Percentiles rank a stretch among this genome's conserved stretches.
Evolutionary conservation across 352 stramenopile species (phyloP).

Genomic region (Thraustochytrium striatum): DNA sequence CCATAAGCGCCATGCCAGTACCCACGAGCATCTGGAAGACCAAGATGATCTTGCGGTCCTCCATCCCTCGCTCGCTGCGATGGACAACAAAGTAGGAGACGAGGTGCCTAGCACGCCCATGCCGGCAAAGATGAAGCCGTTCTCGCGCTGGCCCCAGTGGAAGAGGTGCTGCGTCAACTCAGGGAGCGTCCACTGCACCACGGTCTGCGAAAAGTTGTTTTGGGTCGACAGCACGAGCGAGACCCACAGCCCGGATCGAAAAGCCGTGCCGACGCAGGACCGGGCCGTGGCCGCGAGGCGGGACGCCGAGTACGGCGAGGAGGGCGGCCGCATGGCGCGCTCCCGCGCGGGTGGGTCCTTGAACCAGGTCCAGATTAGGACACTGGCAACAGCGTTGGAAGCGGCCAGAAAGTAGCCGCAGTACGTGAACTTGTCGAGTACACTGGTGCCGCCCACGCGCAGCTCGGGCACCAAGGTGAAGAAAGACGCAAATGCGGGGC

Average conservation of each 20-base stretch:
- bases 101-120: not conserved
- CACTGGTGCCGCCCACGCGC: not conserved
- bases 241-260: not conserved
- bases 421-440: slow-evolving; percentile 1
- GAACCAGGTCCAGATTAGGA: too few relatives aligned
- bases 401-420: slow-evolving; percentile 1
- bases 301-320: too few relatives aligned
- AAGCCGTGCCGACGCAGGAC: too few relatives aligned
- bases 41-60: not conserved
- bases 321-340: too few relatives aligned
- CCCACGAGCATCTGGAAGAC: slow-evolving; percentile 11
- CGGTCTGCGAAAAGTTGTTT: slow-evolving; percentile 15
- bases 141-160: slow-evolving; percentile 6
- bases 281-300: too few relatives aligned
- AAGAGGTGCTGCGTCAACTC: slow-evolving; percentile 10
- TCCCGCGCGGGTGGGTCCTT: too few relatives aligned
- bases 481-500: not conserved
- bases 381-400: not conserved
- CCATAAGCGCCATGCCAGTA: not conserved
- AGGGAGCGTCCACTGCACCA: not conserved
- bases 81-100: not conserved
- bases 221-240: not conserved
- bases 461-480: not conserved
- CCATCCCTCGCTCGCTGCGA: not conserved
- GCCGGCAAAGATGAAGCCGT: slow-evolving; percentile 5